Evolutionary conservation across 768 basidiomycete genomes (phyloP).

Genomic region (Artomyces pyxidatus): DNA sequence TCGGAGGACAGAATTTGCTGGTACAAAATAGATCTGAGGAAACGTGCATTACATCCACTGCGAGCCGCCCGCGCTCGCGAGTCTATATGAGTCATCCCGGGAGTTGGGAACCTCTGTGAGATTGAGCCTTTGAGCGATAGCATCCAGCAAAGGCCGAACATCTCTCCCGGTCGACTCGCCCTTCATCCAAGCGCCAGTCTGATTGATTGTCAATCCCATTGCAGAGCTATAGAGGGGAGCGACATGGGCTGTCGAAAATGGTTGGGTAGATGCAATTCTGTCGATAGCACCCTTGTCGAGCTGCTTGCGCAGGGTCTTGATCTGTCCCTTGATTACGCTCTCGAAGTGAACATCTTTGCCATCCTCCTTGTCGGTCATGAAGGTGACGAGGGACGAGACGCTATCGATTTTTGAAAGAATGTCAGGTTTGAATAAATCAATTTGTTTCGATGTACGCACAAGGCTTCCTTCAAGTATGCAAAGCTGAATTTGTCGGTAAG

Average conservation of each 20-base stretch:
- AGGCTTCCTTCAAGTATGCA: constrained; percentile 84
- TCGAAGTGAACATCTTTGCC: constrained; percentile 44
- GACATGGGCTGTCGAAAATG: too few species aligned
- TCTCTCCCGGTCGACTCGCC: not conserved
- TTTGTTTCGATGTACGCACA: constrained; percentile 41
- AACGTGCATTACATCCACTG: too few species aligned
- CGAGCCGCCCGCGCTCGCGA: too few species aligned
- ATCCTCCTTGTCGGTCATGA: constrained; percentile 42
- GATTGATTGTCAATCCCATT: too few species aligned
- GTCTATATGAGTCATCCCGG: too few species aligned
- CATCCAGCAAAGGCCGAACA: not conserved
- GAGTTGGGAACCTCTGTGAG: too few species aligned
- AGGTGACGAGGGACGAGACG: constrained; percentile 60
- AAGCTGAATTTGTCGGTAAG: constrained; percentile 68
- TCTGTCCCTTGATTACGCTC: constrained; percentile 44
- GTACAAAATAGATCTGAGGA: too few species aligned
- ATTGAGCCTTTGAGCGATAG: not conserved
- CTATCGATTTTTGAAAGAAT: constrained; percentile 26
- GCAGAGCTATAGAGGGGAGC: too few species aligned
- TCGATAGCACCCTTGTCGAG: constrained; percentile 39
- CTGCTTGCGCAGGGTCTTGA: constrained; percentile 56
- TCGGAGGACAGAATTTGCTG: too few species aligned
- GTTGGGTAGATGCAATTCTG: too few species aligned
- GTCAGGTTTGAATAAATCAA: not conserved
- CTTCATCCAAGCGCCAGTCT: not conserved